These are phyloP conservation scores for Alloteropsis semialata DNA, from an alignment of 176 grass and related monocot species.

Conservation along the genomic window DNA sequence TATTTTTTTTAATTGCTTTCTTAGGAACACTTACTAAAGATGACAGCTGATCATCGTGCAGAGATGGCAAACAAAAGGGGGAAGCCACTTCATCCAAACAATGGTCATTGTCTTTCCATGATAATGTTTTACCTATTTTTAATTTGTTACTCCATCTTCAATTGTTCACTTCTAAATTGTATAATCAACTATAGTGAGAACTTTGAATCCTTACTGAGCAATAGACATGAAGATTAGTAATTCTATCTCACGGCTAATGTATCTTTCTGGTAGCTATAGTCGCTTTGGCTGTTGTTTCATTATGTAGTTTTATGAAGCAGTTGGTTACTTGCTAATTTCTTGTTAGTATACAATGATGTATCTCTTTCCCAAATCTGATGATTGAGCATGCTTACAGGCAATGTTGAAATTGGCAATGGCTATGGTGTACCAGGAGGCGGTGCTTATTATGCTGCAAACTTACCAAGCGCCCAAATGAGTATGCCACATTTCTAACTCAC, in stretches of 20 bases:
- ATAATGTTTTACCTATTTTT: conserved; percentile 26
- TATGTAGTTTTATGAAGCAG: background rate
- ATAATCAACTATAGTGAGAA: background rate
- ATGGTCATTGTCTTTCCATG: conserved; percentile 54
- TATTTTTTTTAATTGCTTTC: background rate
- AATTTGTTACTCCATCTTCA: background rate
- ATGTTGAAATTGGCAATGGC: conserved; percentile 96
- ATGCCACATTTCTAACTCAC: conserved; percentile 17
- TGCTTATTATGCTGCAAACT: conserved; percentile 77
- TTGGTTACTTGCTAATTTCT: conserved; percentile 8
- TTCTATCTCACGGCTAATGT: background rate
- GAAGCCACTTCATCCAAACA: conserved; percentile 56
- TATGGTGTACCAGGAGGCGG: conserved; percentile 94
- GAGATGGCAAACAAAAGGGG: conserved; percentile 92
- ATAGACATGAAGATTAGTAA: conserved; percentile 3
- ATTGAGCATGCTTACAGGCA: conserved; percentile 49
- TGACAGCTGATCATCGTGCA: conserved; percentile 70
- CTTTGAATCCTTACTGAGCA: conserved; percentile 11
- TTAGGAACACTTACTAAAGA: conserved; percentile 90
- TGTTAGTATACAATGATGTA: background rate
- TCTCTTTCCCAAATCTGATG: conserved; percentile 35
- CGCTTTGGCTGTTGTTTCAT: conserved; percentile 1
- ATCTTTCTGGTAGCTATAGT: conserved; percentile 10
- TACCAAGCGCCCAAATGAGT: conserved; percentile 57
- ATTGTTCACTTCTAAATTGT: conserved; percentile 12